Evolutionary conservation across 2,329 filamentous ascomycete species (phyloP).

Genomic region (Spiromastix sp.): DNA sequence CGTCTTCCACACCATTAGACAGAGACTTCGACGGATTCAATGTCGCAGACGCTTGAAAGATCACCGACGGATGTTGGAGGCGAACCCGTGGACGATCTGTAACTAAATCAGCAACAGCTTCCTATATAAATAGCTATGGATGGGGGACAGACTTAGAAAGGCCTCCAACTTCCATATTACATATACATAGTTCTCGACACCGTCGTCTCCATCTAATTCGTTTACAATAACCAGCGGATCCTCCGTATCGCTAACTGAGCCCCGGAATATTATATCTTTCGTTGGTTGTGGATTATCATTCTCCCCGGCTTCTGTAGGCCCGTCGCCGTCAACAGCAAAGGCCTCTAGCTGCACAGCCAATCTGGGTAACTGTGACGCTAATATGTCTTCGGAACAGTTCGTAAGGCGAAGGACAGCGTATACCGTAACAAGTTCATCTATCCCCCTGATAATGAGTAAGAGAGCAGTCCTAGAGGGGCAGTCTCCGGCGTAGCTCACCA

Average conservation of each 20-base stretch:
- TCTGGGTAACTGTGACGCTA: conserved; percentile 40
- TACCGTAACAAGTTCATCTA: conserved; percentile 46
- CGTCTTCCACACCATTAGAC: conserved; percentile 33
- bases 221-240: conserved; percentile 37
- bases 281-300: conserved; percentile 20
- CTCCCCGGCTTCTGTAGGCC: conserved; percentile 28
- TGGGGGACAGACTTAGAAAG: conserved; percentile 26
- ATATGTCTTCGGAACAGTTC: conserved; percentile 35
- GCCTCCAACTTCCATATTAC: conserved; percentile 36
- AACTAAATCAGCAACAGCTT: not conserved
- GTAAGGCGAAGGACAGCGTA: conserved; percentile 43
- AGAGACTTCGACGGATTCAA: conserved; percentile 33
- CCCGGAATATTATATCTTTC: conserved; percentile 35
- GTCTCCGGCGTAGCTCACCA: conserved; percentile 25
- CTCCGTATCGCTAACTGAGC: conserved; percentile 25
- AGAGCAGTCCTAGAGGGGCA: conserved; percentile 17
- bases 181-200: conserved; percentile 29
- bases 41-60: conserved; percentile 41
- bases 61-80: conserved; percentile 45
- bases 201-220: conserved; percentile 30
- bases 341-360: conserved; percentile 43
- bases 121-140: not conserved
- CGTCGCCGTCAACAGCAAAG: conserved; percentile 31
- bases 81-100: conserved; percentile 38
- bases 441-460: conserved; percentile 39